Conservation (phyloP, 116 monocot species). For the Papilionanthe hybrid region DNA sequence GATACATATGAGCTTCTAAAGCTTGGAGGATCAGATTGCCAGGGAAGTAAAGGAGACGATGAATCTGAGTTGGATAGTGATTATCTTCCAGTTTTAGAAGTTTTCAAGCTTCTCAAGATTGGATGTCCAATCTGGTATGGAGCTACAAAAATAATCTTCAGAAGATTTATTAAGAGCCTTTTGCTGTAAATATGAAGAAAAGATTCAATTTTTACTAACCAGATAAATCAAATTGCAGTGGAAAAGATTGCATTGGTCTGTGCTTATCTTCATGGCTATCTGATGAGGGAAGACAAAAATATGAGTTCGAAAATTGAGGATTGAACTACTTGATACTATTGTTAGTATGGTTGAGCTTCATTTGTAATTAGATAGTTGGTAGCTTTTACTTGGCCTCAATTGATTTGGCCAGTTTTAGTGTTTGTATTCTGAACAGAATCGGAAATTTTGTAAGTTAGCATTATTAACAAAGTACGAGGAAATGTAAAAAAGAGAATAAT, state of each 20-base stretch:
- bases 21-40: constrained; percentile 78
- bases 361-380: background rate
- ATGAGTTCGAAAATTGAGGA: constrained; percentile 38
- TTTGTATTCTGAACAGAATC: no score
- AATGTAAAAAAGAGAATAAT: no score
- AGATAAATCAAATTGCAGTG: background rate
- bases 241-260: constrained; percentile 21
- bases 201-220: constrained; percentile 29
- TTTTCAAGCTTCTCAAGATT: constrained; percentile 50
- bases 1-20: constrained; percentile 54
- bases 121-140: constrained; percentile 59
- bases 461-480: no score
- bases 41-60: constrained; percentile 52
- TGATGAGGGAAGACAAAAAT: constrained; percentile 19
- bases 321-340: constrained; percentile 24
- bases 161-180: constrained; percentile 41
- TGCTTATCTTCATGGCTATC: constrained; percentile 42
- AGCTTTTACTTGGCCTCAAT: background rate
- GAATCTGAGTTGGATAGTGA: constrained; percentile 65
- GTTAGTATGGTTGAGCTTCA: background rate
- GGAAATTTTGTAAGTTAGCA: no score
- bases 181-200: constrained; percentile 32
- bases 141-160: constrained; percentile 45
- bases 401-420: background rate
- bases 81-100: constrained; percentile 36